Conservation (phyloP, 495 filamentous ascomycete genomes). For the Hypoxylon lienhwacheense region DNA sequence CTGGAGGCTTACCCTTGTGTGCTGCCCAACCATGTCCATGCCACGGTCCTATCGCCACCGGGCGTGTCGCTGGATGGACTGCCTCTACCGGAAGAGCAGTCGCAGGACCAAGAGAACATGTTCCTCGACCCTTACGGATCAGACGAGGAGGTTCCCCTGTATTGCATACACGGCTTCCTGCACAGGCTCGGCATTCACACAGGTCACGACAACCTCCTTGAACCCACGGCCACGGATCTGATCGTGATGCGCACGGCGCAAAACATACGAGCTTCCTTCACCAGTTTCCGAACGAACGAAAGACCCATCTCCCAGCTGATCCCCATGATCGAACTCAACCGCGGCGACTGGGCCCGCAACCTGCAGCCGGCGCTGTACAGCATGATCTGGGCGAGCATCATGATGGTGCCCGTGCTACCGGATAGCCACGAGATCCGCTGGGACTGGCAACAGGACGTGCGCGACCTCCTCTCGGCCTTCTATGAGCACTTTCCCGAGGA, state of each 20-base stretch:
- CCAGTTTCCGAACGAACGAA: conserved; percentile 40
- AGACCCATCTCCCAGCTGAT: conserved; percentile 37
- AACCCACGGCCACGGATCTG: conserved; percentile 59
- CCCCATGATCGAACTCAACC: conserved; percentile 42
- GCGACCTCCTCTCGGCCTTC: conserved; percentile 65
- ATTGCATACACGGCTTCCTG: conserved; percentile 62
- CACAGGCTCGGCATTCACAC: conserved; percentile 61
- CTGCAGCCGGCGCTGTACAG: conserved; percentile 72
- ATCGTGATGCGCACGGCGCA: conserved; percentile 75
- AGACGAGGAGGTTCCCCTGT: conserved; percentile 62
- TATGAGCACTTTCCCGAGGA: conserved; percentile 72
- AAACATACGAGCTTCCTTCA: conserved; percentile 67
- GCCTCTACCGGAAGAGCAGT: conserved; percentile 24
- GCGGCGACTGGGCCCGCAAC: conserved; percentile 50
- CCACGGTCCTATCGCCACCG: conserved; percentile 62
- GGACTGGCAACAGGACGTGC: conserved; percentile 53
- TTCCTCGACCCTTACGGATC: conserved; percentile 84
- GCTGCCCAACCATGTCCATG: conserved; percentile 79
- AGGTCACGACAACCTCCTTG: conserved; percentile 60
- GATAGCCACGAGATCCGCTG: conserved; percentile 40
- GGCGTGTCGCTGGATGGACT: conserved; percentile 65
- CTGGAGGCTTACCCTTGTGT: conserved; percentile 72
- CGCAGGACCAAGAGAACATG: conserved; percentile 56
- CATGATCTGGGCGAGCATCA: conserved; percentile 72
- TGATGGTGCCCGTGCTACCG: conserved; percentile 55